Percentiles rank a stretch among this genome's conserved stretches.
phyloP scores from a whole-genome alignment of 768 basidiomycete genomes.

The Termitomyces sp. region DNA sequence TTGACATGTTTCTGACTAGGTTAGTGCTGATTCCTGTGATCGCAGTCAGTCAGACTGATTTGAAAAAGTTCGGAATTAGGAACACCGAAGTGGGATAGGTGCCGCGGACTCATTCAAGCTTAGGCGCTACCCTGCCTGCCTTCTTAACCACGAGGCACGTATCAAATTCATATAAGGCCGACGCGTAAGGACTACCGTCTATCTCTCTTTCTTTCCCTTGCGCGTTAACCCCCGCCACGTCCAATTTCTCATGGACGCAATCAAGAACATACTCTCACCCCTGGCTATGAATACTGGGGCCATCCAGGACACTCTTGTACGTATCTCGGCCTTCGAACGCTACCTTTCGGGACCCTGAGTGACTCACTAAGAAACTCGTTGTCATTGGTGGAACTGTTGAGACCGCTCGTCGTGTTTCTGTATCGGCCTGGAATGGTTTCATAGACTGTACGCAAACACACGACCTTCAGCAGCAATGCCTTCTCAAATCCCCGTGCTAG shows the following conservation, averaged over 20 bases:
- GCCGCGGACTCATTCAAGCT: constrained; percentile 24
- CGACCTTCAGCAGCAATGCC: not conserved
- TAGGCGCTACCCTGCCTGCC: constrained; percentile 35
- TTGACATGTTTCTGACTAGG: constrained; percentile 8
- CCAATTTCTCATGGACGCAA: constrained; percentile 53
- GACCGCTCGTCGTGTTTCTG: constrained; percentile 75
- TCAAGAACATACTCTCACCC: constrained; percentile 72
- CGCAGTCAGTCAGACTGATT: constrained; percentile 13
- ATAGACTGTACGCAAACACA: constrained; percentile 63
- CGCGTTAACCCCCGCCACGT: constrained; percentile 14
- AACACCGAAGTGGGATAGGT: constrained; percentile 16
- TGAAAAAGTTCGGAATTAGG: constrained; percentile 14
- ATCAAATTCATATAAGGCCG: constrained; percentile 40
- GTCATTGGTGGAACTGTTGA: constrained; percentile 89
- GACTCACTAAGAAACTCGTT: constrained; percentile 67
- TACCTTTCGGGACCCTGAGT: constrained; percentile 6
- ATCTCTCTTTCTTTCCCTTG: constrained; percentile 30
- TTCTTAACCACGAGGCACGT: constrained; percentile 40
- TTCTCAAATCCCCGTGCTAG: constrained; percentile 28
- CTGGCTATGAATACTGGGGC: constrained; percentile 64
- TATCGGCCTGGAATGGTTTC: constrained; percentile 88
- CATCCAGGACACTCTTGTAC: constrained; percentile 76
- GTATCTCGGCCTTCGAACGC: constrained; percentile 16
- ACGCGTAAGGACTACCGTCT: constrained; percentile 34
- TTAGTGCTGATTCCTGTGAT: constrained; percentile 14